phyloP scores from a whole-genome alignment of 2,329 filamentous ascomycete genomes.

The Paraconiothyrium brasiliense region DNA sequence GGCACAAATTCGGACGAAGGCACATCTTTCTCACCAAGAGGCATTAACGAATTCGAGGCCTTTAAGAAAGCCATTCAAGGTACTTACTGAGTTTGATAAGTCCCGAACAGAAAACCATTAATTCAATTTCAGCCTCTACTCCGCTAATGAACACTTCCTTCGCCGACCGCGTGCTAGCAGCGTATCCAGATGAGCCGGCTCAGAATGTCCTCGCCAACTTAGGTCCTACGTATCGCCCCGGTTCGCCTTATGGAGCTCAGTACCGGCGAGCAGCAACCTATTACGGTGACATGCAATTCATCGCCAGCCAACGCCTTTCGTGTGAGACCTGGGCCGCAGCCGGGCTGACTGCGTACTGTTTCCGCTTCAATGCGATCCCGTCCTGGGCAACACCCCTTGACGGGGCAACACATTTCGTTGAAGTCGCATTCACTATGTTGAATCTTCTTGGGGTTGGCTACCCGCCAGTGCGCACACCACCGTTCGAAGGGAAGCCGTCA shows the following conservation, averaged over 20 bases:
- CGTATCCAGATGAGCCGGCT: conserved; percentile 41
- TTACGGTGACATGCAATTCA: conserved; percentile 64
- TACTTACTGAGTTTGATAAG: conserved; percentile 25
- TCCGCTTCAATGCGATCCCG: conserved; percentile 67
- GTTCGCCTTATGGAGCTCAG: conserved; percentile 45
- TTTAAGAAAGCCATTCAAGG: conserved; percentile 55
- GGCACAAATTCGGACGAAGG: conserved; percentile 75
- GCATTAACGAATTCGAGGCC: conserved; percentile 62
- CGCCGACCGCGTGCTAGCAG: conserved; percentile 33
- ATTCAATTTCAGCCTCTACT: background rate
- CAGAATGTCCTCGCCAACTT: conserved; percentile 39
- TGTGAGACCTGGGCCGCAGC: conserved; percentile 61
- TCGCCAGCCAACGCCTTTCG: conserved; percentile 63
- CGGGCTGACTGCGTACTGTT: conserved; percentile 65
- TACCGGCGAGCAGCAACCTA: conserved; percentile 63
- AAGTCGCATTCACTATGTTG: conserved; percentile 58
- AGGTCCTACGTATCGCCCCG: conserved; percentile 27
- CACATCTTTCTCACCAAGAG: conserved; percentile 61
- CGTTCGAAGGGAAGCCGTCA: conserved; percentile 47
- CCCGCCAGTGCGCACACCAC: conserved; percentile 36
- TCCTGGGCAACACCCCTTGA: conserved; percentile 54
- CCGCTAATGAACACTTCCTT: conserved; percentile 14
- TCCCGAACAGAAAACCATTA: no score
- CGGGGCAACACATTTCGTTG: conserved; percentile 64
- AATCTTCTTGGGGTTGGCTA: conserved; percentile 57